Conservation (phyloP, 805 yeast genomes). For the Sporopachydermia lactativora region DNA sequence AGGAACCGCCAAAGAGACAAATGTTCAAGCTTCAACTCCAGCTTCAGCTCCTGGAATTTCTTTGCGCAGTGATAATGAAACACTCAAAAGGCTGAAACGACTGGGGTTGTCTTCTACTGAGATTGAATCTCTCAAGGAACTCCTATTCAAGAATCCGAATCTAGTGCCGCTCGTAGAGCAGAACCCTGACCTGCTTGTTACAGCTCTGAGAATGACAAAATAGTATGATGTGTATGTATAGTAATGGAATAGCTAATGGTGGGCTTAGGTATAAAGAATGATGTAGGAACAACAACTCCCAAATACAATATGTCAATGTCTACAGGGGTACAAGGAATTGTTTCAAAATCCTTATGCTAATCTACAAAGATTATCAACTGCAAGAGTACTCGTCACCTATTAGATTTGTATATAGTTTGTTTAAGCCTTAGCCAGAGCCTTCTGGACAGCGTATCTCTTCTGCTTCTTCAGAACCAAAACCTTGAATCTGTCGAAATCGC, state of each 20-base stretch:
- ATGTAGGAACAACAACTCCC: too few relatives aligned
- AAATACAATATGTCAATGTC: too few relatives aligned
- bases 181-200: not conserved
- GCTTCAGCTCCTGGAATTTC: not conserved
- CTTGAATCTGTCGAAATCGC: slow-evolving; percentile 99
- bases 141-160: not conserved
- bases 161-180: not conserved
- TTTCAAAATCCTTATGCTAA: too few relatives aligned
- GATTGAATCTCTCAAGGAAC: not conserved
- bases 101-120: not conserved
- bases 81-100: not conserved
- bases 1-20: too few relatives aligned
- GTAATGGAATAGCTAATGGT: too few relatives aligned
- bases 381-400: too few relatives aligned
- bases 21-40: not conserved
- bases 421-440: slow-evolving; percentile 95
- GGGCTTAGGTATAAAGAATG: too few relatives aligned
- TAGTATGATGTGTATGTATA: not conserved
- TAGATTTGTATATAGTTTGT: slow-evolving; percentile 13
- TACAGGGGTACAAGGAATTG: too few relatives aligned
- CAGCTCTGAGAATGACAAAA: not conserved
- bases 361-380: too few relatives aligned
- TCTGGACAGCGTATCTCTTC: slow-evolving; percentile 87
- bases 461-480: slow-evolving; percentile 95
- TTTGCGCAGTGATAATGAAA: not conserved